Evolutionary conservation across 2,329 filamentous ascomycete genomes (phyloP).

Genomic region (Stachybotrys chlorohalonatus): DNA sequence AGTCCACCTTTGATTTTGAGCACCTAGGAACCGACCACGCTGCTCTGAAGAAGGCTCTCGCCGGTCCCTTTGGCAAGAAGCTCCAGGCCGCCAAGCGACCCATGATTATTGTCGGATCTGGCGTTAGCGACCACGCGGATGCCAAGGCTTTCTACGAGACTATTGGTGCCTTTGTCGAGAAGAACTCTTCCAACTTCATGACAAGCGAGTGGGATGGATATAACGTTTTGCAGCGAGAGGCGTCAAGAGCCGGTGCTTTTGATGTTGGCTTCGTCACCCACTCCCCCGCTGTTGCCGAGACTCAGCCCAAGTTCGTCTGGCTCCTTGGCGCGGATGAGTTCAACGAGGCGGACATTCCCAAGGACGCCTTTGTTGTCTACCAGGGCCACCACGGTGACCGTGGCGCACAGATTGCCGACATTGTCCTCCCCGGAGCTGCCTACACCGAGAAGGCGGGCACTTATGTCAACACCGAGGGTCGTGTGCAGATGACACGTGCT

Average conservation of each 20-base stretch:
- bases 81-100: conserved; percentile 78
- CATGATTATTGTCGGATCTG: conserved; percentile 94
- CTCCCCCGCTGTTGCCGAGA: conserved; percentile 70
- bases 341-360: conserved; percentile 75
- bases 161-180: conserved; percentile 84
- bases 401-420: conserved; percentile 85
- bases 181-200: conserved; percentile 80
- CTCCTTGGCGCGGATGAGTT: conserved; percentile 93
- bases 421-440: conserved; percentile 86
- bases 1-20: conserved; percentile 93
- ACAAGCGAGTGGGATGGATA: conserved; percentile 94
- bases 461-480: conserved; percentile 96
- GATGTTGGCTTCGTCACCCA: conserved; percentile 92
- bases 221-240: conserved; percentile 90
- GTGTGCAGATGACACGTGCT: conserved; percentile 86
- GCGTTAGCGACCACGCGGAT: conserved; percentile 82
- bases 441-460: conserved; percentile 97
- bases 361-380: conserved; percentile 94
- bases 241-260: conserved; percentile 86
- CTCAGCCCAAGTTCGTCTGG: conserved; percentile 92
- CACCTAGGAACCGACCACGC: conserved; percentile 74
- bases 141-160: conserved; percentile 90
- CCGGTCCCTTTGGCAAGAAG: conserved; percentile 88
- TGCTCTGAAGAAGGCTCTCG: conserved; percentile 75
- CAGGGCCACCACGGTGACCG: conserved; percentile 96